phyloP scores from a whole-genome alignment of 164 flowering plant genomes.

The grape (Vitis vinifera) region ASM3070453v1 NC_081821.1:5603001-5603500 shows the following conservation, averaged over 20 bases:
- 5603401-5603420: slow-evolving; percentile 42
- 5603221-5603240: slow-evolving; percentile 69
- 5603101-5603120: no score
- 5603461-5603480: slow-evolving; percentile 45
- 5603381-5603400: slow-evolving; percentile 18
- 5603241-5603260: slow-evolving; percentile 66
- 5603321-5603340: slow-evolving; percentile 16
- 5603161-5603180: slow-evolving; percentile 14
- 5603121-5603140: no score
- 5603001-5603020: no score
- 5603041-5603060: no score
- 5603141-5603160: background rate
- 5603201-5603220: slow-evolving; percentile 23
- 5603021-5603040: no score
- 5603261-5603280: slow-evolving; percentile 77
- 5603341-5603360: slow-evolving; percentile 42
- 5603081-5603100: no score
- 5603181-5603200: background rate
- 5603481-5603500: slow-evolving; percentile 67
- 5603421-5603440: slow-evolving; percentile 2
- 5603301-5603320: slow-evolving; percentile 41
- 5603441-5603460: slow-evolving; percentile 34
- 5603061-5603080: no score
- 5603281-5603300: slow-evolving; percentile 74
- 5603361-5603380: slow-evolving; percentile 67